phyloP scores from a whole-genome alignment of 371 early-diverging fungal genomes.

The Fennellomyces sp. region DNA sequence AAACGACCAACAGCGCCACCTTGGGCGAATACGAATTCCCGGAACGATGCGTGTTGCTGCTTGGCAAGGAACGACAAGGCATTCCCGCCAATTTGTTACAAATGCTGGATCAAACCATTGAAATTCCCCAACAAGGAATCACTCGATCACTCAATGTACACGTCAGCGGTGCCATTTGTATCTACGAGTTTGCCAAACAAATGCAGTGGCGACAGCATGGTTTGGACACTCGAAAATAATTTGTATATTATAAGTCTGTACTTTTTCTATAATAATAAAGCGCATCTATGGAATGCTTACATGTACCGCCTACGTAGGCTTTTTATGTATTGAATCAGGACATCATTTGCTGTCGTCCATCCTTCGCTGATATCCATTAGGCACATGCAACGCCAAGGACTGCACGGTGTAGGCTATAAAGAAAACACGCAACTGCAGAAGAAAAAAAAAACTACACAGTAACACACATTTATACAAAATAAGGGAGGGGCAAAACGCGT shows the following conservation, averaged over 20 bases:
- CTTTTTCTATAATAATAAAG: not conserved
- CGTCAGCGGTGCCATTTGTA: conserved; percentile 63
- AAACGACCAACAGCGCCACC: conserved; percentile 60
- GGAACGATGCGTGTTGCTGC: conserved; percentile 52
- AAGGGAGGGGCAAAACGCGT: not conserved
- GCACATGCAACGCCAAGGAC: too few species aligned
- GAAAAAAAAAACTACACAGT: not conserved
- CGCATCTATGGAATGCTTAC: too few species aligned
- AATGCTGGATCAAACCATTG: conserved; percentile 60
- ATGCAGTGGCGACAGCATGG: conserved; percentile 44
- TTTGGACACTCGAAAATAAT: not conserved
- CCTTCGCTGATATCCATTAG: too few species aligned
- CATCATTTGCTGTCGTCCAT: too few species aligned
- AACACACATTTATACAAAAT: not conserved
- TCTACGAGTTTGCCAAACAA: conserved; percentile 65
- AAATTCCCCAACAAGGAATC: conserved; percentile 71
- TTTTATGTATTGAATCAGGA: too few species aligned
- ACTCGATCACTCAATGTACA: conserved; percentile 68
- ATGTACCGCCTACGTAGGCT: too few species aligned
- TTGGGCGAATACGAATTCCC: conserved; percentile 61
- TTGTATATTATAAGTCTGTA: not conserved
- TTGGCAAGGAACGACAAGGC: conserved; percentile 62
- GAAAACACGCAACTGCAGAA: too few species aligned
- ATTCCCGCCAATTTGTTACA: conserved; percentile 61
- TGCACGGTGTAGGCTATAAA: too few species aligned